Conservation (phyloP, 2,329 filamentous ascomycete species). For the Pseudovirgaria hyperparasitica region DNA sequence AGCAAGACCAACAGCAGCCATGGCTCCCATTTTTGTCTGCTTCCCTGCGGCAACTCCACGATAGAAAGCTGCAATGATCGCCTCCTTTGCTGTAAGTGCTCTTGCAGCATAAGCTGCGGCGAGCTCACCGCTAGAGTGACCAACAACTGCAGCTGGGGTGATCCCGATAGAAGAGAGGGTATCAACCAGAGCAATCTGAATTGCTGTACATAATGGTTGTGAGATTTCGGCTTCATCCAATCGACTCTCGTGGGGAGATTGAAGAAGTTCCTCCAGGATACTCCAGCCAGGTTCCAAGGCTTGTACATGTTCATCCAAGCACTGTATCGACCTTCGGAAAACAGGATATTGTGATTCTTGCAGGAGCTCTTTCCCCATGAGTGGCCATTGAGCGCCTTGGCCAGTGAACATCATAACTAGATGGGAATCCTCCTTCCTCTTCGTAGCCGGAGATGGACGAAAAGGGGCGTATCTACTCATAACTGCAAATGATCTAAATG, state of each 20-base stretch:
- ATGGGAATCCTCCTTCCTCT: not conserved
- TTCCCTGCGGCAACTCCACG: conserved; percentile 1
- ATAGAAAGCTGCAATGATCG: conserved; percentile 5
- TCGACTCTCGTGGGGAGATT: conserved; percentile 1
- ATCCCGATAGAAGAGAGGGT: conserved; percentile 1
- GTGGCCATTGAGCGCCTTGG: conserved; percentile 3
- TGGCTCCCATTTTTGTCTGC: conserved; percentile 4
- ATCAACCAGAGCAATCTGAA: conserved; percentile 5
- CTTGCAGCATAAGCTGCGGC: conserved; percentile 5
- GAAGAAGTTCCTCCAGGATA: not conserved
- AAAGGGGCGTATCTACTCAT: conserved; percentile 1
- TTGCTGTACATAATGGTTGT: conserved; percentile 5
- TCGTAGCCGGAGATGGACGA: not conserved
- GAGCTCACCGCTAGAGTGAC: conserved; percentile 6
- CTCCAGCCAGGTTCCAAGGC: too few relatives aligned
- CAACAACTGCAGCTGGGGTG: conserved; percentile 2
- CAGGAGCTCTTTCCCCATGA: conserved; percentile 2
- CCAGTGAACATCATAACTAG: conserved; percentile 4
- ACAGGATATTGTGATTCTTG: not conserved
- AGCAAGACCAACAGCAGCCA: conserved; percentile 8
- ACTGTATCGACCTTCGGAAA: conserved; percentile 3
- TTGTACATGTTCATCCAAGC: conserved; percentile 5
- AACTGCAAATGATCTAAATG: conserved; percentile 7
- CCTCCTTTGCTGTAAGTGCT: conserved; percentile 1
- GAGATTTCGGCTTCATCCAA: conserved; percentile 5